Conservation (phyloP, 345 rosid species). For the Euclidium syriacum region DNA sequence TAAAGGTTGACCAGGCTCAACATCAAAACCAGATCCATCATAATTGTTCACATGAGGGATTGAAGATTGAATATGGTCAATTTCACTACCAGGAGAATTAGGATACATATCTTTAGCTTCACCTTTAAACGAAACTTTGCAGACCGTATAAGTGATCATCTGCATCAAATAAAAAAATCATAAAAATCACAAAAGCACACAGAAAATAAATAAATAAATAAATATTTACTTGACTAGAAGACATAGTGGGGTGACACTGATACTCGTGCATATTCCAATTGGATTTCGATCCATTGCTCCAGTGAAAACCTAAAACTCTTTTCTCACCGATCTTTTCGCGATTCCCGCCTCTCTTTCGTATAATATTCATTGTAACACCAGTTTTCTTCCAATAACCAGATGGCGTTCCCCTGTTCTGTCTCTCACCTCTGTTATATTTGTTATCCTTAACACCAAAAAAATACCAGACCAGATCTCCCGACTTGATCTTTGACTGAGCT, state of each 20-base stretch:
- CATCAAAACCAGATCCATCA: too few species aligned
- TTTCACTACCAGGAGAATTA: background rate
- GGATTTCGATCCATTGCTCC: slow-evolving; percentile 11
- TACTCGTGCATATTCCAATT: slow-evolving; percentile 37
- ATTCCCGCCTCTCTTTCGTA: background rate
- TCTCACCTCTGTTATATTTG: slow-evolving; percentile 14
- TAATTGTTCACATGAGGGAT: background rate
- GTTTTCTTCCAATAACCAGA: slow-evolving; percentile 23
- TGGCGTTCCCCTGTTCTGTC: background rate
- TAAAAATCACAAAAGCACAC: too few species aligned
- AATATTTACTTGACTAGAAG: background rate
- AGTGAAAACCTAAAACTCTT: slow-evolving; percentile 41
- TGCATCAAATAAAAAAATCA: too few species aligned
- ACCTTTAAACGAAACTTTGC: slow-evolving; percentile 32
- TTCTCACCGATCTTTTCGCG: slow-evolving; percentile 33
- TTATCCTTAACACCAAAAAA: background rate
- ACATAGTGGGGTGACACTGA: too few species aligned
- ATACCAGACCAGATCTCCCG: background rate
- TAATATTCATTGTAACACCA: slow-evolving; percentile 20
- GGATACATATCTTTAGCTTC: background rate
- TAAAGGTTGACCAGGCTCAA: too few species aligned
- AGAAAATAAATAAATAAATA: too few species aligned
- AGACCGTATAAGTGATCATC: slow-evolving; percentile 28
- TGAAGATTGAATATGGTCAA: background rate
- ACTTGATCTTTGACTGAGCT: background rate